Evolutionary conservation across 345 rosid species (phyloP), one percentile per base, ranked within the genome.

Genomic region (Heritiera fomes): DNA sequence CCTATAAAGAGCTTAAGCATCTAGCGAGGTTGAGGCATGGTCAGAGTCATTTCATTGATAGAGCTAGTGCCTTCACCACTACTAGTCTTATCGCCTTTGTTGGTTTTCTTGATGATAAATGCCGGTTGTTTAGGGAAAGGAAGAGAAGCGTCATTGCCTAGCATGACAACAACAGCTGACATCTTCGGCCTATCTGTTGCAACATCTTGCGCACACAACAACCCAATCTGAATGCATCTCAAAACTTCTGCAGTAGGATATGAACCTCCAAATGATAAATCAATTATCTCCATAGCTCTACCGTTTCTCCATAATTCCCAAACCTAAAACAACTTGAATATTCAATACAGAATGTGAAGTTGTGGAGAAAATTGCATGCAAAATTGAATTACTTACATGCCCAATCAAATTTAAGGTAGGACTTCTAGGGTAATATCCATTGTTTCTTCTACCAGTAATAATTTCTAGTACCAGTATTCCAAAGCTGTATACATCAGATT

Each of bases 401-500:
- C 90, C 88, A 3, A 90, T 82, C 38, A 93, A 62, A 75, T 81
- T 84, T 1, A 83, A 80, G n/a, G 78, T 73, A 4, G 77, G 61
- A 67, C 18, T 30, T 2, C 87, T 87, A 0, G 78, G 80, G 64
- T 59, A 75, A 20, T 69, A 78, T 0, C 61, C 20, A n/a, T 77
- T 84, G 67, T 83, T 89, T 66, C 74, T 93, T 74, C 20, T 81
- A 41, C 94, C 90, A 0, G 86, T 81, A 23, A 89, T 80, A 75
- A 88, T 91, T 88, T 92, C 97, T 66, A 92, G 55, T 1, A 92
- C 18, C 67, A 94, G 20, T 12, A 92, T 86, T 32, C 97, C 91
- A 0, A 87, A 94, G 75, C 94, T 92, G 15, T 85, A 92, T 0
- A 92, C 92, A 15, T 94, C 95, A 0, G 93, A 91, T 76, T 94